phyloP scores from a whole-genome alignment of 164 flowering plant species.

The Tetracentron sinense region DNA sequence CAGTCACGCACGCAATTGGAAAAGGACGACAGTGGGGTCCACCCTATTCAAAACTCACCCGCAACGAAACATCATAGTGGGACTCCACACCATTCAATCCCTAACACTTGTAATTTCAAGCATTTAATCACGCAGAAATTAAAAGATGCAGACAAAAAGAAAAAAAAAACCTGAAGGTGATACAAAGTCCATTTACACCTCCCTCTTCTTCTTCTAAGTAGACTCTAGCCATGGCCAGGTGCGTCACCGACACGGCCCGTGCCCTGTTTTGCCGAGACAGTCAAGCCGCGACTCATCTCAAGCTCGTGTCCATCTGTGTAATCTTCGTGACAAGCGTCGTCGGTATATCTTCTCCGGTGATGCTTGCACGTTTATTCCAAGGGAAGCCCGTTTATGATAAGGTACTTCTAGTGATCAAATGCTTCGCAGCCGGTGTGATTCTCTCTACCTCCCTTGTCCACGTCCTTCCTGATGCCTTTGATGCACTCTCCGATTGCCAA shows the following conservation, averaged over 20 bases:
- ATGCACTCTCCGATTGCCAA: constrained; percentile 54
- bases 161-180: no score
- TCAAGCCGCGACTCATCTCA: constrained; percentile 49
- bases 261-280: constrained; percentile 42
- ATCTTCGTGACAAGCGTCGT: constrained; percentile 56
- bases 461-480: constrained; percentile 72
- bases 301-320: constrained; percentile 42
- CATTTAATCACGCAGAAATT: no score
- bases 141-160: no score
- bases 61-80: no score
- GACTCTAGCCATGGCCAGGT: constrained; percentile 22
- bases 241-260: constrained; percentile 33
- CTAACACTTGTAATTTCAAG: no score
- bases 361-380: constrained; percentile 52
- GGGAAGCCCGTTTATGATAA: constrained; percentile 51
- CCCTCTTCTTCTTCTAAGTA: not conserved
- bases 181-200: no score
- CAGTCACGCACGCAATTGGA: no score
- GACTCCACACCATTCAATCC: no score
- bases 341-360: constrained; percentile 53
- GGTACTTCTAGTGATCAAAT: constrained; percentile 51
- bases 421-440: constrained; percentile 86
- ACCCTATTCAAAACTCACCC: no score
- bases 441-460: constrained; percentile 77
- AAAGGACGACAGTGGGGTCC: no score